phyloP scores from a whole-genome alignment of 202 grass and related monocot genomes.

The Setaria italica region DNA sequence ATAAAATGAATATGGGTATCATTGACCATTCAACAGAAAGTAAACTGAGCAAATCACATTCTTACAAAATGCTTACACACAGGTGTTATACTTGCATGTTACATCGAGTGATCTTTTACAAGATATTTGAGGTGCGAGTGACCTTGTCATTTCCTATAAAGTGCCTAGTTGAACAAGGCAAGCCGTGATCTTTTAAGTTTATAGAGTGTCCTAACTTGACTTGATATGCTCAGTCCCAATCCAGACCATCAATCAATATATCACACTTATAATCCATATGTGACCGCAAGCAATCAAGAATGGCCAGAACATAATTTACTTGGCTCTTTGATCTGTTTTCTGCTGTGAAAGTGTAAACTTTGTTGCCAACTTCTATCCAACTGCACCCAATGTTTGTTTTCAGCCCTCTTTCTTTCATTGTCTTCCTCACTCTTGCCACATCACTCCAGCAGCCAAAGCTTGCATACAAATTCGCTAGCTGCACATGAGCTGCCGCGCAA shows the following conservation, averaged over 20 bases:
- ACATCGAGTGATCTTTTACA: conserved; percentile 36
- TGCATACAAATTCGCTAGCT: conserved; percentile 70
- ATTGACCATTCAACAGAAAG: not conserved
- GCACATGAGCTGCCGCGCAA: conserved; percentile 67
- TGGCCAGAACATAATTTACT: conserved; percentile 41
- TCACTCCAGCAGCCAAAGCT: conserved; percentile 59
- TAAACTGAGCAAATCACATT: conserved; percentile 48
- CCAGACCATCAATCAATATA: conserved; percentile 26
- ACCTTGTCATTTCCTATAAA: conserved; percentile 40
- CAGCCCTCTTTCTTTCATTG: conserved; percentile 68
- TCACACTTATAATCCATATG: conserved; percentile 56
- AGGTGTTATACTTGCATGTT: conserved; percentile 40
- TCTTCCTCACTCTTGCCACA: conserved; percentile 62
- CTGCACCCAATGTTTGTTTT: not conserved
- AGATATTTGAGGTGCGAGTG: conserved; percentile 26
- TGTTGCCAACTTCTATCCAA: not conserved
- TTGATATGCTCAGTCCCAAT: conserved; percentile 51
- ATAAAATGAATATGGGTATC: not conserved
- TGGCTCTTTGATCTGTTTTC: conserved; percentile 59
- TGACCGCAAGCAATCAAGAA: conserved; percentile 61
- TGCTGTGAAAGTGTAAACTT: conserved; percentile 42
- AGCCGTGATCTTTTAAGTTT: not conserved
- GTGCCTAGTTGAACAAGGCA: conserved; percentile 30
- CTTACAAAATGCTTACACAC: conserved; percentile 31
- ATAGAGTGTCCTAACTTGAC: conserved; percentile 46